Evolutionary conservation across 2,329 filamentous ascomycete species (phyloP).

Genomic region (Talaromyces piceae): DNA sequence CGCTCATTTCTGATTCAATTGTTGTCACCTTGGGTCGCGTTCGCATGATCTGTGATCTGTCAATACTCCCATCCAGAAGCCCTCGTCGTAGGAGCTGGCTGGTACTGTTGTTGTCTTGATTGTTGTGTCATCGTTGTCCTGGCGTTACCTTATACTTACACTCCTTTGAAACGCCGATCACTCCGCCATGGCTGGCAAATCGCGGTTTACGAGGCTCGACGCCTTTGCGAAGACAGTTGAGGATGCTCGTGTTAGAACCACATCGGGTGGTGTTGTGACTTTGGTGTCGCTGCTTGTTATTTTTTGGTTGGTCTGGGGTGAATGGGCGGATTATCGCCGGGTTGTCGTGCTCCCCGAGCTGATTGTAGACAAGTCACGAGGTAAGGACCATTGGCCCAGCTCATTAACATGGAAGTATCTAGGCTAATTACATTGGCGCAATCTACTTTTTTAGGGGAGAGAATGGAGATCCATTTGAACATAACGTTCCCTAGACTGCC

Average conservation of each 20-base stretch:
- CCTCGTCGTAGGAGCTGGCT: slow-evolving; percentile 13
- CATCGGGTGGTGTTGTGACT: slow-evolving; percentile 89
- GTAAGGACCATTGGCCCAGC: slow-evolving; percentile 38
- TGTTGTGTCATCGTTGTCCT: neutral
- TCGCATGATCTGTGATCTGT: slow-evolving; percentile 10
- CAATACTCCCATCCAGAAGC: slow-evolving; percentile 6
- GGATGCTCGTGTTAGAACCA: slow-evolving; percentile 92
- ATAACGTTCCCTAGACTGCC: slow-evolving; percentile 90
- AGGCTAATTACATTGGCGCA: neutral
- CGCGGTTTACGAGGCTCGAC: slow-evolving; percentile 90
- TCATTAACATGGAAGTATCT: neutral
- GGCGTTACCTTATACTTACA: slow-evolving; percentile 16
- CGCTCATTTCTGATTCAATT: slow-evolving; percentile 1
- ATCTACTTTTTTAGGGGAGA: slow-evolving; percentile 58
- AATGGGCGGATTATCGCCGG: slow-evolving; percentile 89
- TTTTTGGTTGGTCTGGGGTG: slow-evolving; percentile 81
- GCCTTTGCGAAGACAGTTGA: slow-evolving; percentile 99
- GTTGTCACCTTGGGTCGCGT: neutral
- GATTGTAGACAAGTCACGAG: slow-evolving; percentile 93
- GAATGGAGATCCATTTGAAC: slow-evolving; percentile 99
- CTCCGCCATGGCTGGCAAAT: slow-evolving; percentile 70
- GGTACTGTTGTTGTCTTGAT: slow-evolving; percentile 6
- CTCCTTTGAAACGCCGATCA: slow-evolving; percentile 11
- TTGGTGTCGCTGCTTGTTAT: slow-evolving; percentile 84
- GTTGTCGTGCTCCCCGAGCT: slow-evolving; percentile 84